phyloP scores from a whole-genome alignment of 1,284 basidiomycete species.

The Lentinula novae-zelandiae region DNA sequence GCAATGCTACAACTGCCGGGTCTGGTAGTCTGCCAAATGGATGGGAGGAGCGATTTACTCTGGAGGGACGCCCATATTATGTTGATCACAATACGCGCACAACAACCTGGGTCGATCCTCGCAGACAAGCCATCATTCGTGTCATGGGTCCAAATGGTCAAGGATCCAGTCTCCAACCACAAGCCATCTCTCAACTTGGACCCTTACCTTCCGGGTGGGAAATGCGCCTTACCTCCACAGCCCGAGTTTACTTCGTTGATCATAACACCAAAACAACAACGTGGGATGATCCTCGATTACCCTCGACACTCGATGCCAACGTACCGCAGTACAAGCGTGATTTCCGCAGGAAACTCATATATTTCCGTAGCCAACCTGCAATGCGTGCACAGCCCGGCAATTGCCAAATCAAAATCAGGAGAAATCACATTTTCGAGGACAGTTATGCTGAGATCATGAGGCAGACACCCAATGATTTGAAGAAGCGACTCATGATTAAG shows the following conservation, averaged over 20 bases:
- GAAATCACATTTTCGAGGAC: conserved; percentile 94
- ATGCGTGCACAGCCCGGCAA: conserved; percentile 87
- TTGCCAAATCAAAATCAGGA: conserved; percentile 91
- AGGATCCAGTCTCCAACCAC: conserved; percentile 78
- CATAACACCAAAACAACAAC: conserved; percentile 98
- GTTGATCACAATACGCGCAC: conserved; percentile 94
- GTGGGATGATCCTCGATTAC: conserved; percentile 93
- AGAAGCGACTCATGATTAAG: conserved; percentile 96
- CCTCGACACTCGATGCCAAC: conserved; percentile 80
- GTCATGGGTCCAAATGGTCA: conserved; percentile 88
- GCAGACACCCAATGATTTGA: conserved; percentile 89
- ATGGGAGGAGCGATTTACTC: conserved; percentile 95
- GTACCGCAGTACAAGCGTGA: conserved; percentile 98
- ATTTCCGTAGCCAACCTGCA: conserved; percentile 93
- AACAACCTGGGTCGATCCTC: conserved; percentile 94
- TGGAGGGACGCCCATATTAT: conserved; percentile 92
- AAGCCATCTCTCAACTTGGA: conserved; percentile 87
- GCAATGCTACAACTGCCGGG: conserved; percentile 70
- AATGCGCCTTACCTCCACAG: conserved; percentile 93
- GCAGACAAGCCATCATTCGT: conserved; percentile 85
- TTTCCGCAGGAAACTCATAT: conserved; percentile 93
- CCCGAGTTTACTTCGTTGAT: conserved; percentile 94
- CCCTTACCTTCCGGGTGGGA: conserved; percentile 95
- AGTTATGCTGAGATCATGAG: conserved; percentile 96
- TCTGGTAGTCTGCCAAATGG: conserved; percentile 83